A percentile compares a stretch with the other conserved stretches of the same genome.
Conservation (phyloP, 148 eudicot species). For the Persicaria maculosa region DNA sequence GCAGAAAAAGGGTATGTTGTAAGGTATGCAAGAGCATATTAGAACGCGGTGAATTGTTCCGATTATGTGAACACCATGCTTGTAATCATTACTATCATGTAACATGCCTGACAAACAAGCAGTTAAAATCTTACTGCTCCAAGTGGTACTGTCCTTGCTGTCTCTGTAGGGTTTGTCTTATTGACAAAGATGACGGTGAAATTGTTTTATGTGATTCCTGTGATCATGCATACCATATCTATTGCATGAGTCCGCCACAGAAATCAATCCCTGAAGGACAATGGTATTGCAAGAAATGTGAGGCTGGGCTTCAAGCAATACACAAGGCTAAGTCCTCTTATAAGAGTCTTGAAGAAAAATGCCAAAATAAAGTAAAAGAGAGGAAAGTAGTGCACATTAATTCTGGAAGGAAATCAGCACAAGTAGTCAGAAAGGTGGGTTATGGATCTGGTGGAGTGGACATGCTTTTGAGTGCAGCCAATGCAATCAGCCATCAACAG, state of each 20-base stretch:
- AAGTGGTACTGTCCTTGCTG: slow-evolving; percentile 96
- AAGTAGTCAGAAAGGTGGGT: background rate
- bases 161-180: slow-evolving; percentile 72
- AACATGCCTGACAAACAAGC: slow-evolving; percentile 60
- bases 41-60: slow-evolving; percentile 33
- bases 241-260: slow-evolving; percentile 72
- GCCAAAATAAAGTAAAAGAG: slow-evolving; percentile 9
- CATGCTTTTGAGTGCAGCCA: slow-evolving; percentile 77
- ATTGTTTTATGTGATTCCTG: slow-evolving; percentile 83
- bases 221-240: slow-evolving; percentile 82
- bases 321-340: slow-evolving; percentile 39
- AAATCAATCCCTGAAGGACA: slow-evolving; percentile 48
- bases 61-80: slow-evolving; percentile 54
- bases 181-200: slow-evolving; percentile 62
- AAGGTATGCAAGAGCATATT: slow-evolving; percentile 41
- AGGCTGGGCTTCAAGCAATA: slow-evolving; percentile 44
- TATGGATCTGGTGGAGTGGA: slow-evolving; percentile 49
- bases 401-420: background rate
- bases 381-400: background rate
- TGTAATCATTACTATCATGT: slow-evolving; percentile 71
- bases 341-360: slow-evolving; percentile 27
- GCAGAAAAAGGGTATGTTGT: slow-evolving; percentile 31
- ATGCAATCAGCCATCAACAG: slow-evolving; percentile 44
- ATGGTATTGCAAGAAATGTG: slow-evolving; percentile 81
- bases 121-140: slow-evolving; percentile 41